These are phyloP conservation scores for Sanghuangporus weigelae DNA, from an alignment of 1,284 basidiomycete species.

Conservation along the genomic window DNA sequence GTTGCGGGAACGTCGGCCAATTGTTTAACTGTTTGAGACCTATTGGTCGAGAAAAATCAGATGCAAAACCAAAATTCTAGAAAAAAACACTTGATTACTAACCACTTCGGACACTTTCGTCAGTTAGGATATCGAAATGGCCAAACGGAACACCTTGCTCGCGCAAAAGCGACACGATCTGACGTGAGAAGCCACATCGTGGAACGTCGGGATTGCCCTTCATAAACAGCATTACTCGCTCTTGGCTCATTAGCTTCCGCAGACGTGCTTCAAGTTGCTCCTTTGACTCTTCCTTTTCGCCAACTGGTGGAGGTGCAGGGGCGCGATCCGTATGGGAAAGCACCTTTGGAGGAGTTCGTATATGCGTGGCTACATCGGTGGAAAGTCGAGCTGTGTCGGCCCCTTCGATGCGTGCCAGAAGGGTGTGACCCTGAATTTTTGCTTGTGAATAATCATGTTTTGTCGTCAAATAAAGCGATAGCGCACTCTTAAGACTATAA, in stretches of 20 bases:
- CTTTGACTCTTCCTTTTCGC: constrained; percentile 39
- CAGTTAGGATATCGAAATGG: constrained; percentile 70
- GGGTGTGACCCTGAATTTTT: constrained; percentile 73
- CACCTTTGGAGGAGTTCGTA: constrained; percentile 36
- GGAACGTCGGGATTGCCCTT: constrained; percentile 88
- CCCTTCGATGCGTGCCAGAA: constrained; percentile 79
- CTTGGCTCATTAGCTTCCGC: constrained; percentile 62
- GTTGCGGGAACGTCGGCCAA: constrained; percentile 67
- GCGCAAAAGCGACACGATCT: constrained; percentile 60
- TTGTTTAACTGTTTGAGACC: constrained; percentile 56
- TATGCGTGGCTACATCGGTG: constrained; percentile 56
- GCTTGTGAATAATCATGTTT: neutral
- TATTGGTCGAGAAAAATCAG: constrained; percentile 19
- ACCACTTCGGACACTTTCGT: constrained; percentile 66
- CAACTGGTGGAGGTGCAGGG: constrained; percentile 28
- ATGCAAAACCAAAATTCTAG: neutral
- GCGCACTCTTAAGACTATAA: constrained; percentile 75
- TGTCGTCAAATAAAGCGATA: neutral
- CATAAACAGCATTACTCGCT: constrained; percentile 92
- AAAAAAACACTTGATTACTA: constrained; percentile 14
- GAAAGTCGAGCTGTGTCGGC: constrained; percentile 76
- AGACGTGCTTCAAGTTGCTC: constrained; percentile 61
- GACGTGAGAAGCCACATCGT: constrained; percentile 79
- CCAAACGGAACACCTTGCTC: constrained; percentile 60
- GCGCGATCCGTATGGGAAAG: constrained; percentile 33